These are phyloP conservation scores for Pugionium cornutum DNA, from an alignment of 345 rosid species.

Conservation along the genomic window DNA sequence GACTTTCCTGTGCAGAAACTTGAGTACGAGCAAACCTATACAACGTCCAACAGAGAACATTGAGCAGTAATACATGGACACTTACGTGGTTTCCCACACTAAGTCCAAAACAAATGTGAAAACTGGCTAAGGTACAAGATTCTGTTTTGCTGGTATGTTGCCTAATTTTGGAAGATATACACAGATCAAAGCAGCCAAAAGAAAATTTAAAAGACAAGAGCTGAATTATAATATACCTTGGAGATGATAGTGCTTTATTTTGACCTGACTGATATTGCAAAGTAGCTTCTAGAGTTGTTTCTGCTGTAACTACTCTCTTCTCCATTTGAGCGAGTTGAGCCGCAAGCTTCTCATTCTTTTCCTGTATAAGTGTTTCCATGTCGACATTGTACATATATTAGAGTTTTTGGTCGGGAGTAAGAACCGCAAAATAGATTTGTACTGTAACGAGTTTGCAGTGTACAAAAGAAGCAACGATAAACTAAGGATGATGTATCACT, in stretches of 20 bases:
- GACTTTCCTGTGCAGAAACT: slow-evolving; percentile 46
- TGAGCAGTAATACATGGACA: neutral
- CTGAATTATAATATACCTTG: slow-evolving; percentile 36
- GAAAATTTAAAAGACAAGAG: slow-evolving; percentile 2
- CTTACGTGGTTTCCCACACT: neutral
- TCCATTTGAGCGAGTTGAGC: slow-evolving; percentile 71
- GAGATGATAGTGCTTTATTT: slow-evolving; percentile 66
- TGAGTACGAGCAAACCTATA: slow-evolving; percentile 49
- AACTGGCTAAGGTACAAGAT: no score
- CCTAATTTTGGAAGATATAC: slow-evolving; percentile 10
- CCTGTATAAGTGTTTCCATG: slow-evolving; percentile 50
- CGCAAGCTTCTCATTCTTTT: slow-evolving; percentile 78
- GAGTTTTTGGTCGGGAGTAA: neutral
- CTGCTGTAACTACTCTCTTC: slow-evolving; percentile 86
- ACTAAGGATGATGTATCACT: neutral
- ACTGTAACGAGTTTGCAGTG: slow-evolving; percentile 1
- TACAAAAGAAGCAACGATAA: neutral
- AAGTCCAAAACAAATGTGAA: neutral
- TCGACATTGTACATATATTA: slow-evolving; percentile 7
- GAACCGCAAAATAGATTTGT: neutral
- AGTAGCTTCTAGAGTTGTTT: slow-evolving; percentile 88
- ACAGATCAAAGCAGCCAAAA: slow-evolving; percentile 14
- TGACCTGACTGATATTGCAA: slow-evolving; percentile 77
- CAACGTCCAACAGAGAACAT: slow-evolving; percentile 15
- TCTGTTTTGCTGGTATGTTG: no score